Evolutionary conservation across 306 rosid species (phyloP), one percentile per base, ranked within the genome.

Genomic region (Fagus sylvatica): DNA sequence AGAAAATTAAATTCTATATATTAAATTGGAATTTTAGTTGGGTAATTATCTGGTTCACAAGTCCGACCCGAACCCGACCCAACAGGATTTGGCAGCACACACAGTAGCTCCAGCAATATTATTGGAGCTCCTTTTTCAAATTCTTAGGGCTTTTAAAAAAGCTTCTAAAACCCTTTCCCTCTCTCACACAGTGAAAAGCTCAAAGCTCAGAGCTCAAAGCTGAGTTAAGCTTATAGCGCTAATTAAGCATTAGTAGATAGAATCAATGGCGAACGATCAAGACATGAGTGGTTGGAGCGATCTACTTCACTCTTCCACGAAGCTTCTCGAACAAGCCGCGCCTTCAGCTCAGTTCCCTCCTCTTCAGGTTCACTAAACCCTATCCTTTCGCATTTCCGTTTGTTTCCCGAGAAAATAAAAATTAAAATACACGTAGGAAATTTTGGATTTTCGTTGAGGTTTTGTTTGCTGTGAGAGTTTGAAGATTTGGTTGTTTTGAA

Each of bases 271-370:
- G 83, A 85, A 67, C 83, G 97, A 90, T 1, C 87, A 87, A 68
- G 93, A 91, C 75, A 72, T 87, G 78, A 80, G 96, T 46, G 54
- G 74, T 75, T 95, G 98, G 98, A 87, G 89, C 37, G 94, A 95
- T 87, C 93, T 95, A 33, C 91, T 95, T 22, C 98, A 95, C 76
- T 95, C 98, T 49, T 95, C 99, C 53, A 84, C 97, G 0, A 91
- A 95, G 96, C 99, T 95, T 84, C 99, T 95, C 60, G 96, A 95
- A 70, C 99, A 95, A 91, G 98, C 97, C 12, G 97, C 91, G 71
- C 98, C 98, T 46, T 91, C 99, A 33, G 97, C 98, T 77, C 97
- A 95, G 89, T 95, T 95, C 78, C 98, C 99, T 78, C 96, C 98
- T 10, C 97, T 95, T 55, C 97, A 95, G 98, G 99, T 92, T 86